Conservation (phyloP, 2,329 filamentous ascomycete species). For the Trichoderma semiorbis region DNA sequence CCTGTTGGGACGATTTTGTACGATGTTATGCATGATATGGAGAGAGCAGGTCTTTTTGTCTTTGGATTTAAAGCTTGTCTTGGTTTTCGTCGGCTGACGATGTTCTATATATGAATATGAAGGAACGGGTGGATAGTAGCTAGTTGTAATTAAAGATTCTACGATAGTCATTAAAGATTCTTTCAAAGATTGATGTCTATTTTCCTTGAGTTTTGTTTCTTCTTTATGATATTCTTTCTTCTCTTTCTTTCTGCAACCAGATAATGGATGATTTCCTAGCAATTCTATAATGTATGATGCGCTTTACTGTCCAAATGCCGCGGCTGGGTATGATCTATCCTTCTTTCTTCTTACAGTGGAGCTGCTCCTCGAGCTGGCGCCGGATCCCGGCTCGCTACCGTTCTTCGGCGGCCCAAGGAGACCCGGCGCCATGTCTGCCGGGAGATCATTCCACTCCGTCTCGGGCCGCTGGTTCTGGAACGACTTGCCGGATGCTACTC, state of each 20-base stretch:
- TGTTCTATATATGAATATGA: not conserved
- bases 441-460: conserved; percentile 64
- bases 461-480: conserved; percentile 59
- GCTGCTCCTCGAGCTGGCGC: conserved; percentile 54
- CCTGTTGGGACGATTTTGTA: not conserved
- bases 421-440: conserved; percentile 52
- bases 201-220: not conserved
- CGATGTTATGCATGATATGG: conserved; percentile 13
- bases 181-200: not conserved
- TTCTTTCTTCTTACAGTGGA: conserved; percentile 54
- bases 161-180: not conserved
- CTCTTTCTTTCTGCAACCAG: not conserved
- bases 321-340: conserved; percentile 59
- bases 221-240: not conserved
- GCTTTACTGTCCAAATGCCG: conserved; percentile 51
- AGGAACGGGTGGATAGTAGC: not conserved
- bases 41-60: not conserved
- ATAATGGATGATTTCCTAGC: not conserved
- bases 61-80: not conserved
- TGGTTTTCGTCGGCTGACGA: not conserved
- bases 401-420: conserved; percentile 29
- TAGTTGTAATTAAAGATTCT: not conserved
- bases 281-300: not conserved
- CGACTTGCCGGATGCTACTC: conserved; percentile 38
- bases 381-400: conserved; percentile 35